phyloP scores from a whole-genome alignment of 2,329 filamentous ascomycete genomes.

The Fusarium acutatum region DNA sequence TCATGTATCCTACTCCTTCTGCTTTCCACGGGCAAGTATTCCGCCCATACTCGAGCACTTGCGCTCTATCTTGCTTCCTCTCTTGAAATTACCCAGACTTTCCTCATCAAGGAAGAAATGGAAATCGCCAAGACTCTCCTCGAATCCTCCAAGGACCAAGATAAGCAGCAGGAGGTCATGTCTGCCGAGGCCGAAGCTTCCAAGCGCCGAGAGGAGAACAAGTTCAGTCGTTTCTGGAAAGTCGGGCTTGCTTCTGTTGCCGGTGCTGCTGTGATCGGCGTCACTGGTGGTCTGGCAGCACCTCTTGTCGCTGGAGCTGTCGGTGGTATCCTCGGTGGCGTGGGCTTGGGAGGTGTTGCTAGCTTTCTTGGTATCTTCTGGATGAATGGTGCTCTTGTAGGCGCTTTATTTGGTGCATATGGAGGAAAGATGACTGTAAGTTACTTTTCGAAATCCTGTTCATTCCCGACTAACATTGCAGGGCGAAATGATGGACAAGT shows the following conservation, averaged over 20 bases:
- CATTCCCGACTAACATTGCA: conserved; percentile 37
- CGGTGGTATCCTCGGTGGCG: conserved; percentile 83
- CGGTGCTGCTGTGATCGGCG: conserved; percentile 87
- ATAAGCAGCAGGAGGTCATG: conserved; percentile 58
- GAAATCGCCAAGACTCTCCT: conserved; percentile 80
- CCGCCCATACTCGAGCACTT: conserved; percentile 75
- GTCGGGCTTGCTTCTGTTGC: conserved; percentile 89
- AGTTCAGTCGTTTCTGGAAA: conserved; percentile 81
- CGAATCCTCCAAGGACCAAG: conserved; percentile 63
- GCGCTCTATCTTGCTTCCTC: conserved; percentile 74
- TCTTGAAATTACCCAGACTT: conserved; percentile 67
- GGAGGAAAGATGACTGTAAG: conserved; percentile 75
- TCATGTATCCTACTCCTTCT: conserved; percentile 76
- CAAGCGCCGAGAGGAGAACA: conserved; percentile 76
- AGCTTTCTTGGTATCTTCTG: conserved; percentile 88
- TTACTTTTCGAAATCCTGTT: not conserved
- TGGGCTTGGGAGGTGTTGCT: conserved; percentile 85
- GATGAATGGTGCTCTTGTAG: conserved; percentile 85
- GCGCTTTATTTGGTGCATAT: conserved; percentile 87
- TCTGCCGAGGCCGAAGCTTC: conserved; percentile 80
- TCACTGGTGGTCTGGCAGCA: conserved; percentile 90
- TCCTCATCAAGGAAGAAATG: conserved; percentile 74
- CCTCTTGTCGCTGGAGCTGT: conserved; percentile 87
- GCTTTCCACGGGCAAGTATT: conserved; percentile 77
- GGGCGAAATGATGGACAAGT: conserved; percentile 87